Base-by-base conservation (phyloP, 345 rosid genomes). In the Sonneratia alba region DNA sequence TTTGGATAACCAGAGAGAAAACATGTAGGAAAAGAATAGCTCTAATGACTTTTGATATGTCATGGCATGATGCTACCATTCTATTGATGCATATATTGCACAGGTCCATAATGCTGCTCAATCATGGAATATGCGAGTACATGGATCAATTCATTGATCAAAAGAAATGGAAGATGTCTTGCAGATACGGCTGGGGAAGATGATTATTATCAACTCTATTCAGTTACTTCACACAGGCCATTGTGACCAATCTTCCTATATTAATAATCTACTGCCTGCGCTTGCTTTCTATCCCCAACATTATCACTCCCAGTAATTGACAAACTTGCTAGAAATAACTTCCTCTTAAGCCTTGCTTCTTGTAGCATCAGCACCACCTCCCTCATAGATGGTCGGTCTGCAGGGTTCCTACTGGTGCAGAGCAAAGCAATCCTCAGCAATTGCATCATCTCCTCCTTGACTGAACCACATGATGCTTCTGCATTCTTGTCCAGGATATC, bases 321-420 rank as follows among this genome's bases (percentile, higher is more conserved):
- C 19, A 40, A 16, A 43, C 63, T 62, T 43, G 40, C 67, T 0
- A 59, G 53, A 55, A 71, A 16, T 34, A 78, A 66, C 69, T 91
- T 91, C 83, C 98, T 81, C 82, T 84, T 86, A 7, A 97, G 98
- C 83, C 88, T 90, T 1, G 97, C 97, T 78, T 83, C 98, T 74
- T 91, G 95, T 49, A 94, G 79, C 92, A 94, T 91, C 85, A 89
- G 21, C 80, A 91, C 82, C 3, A 90, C 98, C 57, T 94, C 98
- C 83, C 98, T 87, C 98, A 94, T 94, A 0, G 93, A 85, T 1
- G 98, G 98, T 36, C 98, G 85, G 66, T 94, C 97, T 0, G 83
- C 87, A 8, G 97, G 98, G 70, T 87, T 90, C 55, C 83, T 82
- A 71, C 89, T 82, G 2, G 96, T 94, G 79, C 98, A 94, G 2